Percentiles rank a stretch among this genome's conserved stretches.
Evolutionary conservation across 768 basidiomycete genomes (phyloP).

Genomic region (Pleurotus platypus): DNA sequence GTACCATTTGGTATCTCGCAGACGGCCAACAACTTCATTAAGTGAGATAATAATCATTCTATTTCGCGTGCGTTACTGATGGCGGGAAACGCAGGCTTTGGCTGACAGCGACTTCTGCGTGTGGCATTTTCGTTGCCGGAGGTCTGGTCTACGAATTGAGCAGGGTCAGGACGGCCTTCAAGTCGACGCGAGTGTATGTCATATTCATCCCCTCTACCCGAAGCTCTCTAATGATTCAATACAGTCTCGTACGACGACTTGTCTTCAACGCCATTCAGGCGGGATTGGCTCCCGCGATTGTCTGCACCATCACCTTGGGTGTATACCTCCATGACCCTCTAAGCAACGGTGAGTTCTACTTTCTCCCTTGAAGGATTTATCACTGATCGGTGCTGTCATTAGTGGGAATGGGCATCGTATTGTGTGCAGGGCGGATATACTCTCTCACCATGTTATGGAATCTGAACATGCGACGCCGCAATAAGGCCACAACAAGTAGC

Average conservation of each 20-base stretch:
- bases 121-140: not conserved
- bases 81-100: not conserved
- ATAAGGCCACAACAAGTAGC: not conserved
- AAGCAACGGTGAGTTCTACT: not conserved
- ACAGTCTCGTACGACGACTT: slow-evolving; percentile 2
- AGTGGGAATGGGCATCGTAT: slow-evolving; percentile 1
- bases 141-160: slow-evolving; percentile 3
- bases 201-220: not conserved
- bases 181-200: slow-evolving; percentile 3
- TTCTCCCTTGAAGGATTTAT: not conserved
- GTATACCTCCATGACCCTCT: not conserved
- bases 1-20: not conserved
- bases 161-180: slow-evolving; percentile 2
- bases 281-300: slow-evolving; percentile 2
- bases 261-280: slow-evolving; percentile 6
- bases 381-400: not conserved
- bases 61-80: too few species aligned
- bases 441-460: slow-evolving; percentile 6
- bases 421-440: slow-evolving; percentile 6
- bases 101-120: not conserved
- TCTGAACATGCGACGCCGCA: not conserved
- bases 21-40: not conserved
- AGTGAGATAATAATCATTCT: not conserved
- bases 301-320: not conserved
- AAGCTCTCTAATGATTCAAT: not conserved